Evolutionary conservation across 2,329 filamentous ascomycete genomes (phyloP), one percentile per base, ranked within the genome.

Genomic region (Exserohilum turcica): DNA sequence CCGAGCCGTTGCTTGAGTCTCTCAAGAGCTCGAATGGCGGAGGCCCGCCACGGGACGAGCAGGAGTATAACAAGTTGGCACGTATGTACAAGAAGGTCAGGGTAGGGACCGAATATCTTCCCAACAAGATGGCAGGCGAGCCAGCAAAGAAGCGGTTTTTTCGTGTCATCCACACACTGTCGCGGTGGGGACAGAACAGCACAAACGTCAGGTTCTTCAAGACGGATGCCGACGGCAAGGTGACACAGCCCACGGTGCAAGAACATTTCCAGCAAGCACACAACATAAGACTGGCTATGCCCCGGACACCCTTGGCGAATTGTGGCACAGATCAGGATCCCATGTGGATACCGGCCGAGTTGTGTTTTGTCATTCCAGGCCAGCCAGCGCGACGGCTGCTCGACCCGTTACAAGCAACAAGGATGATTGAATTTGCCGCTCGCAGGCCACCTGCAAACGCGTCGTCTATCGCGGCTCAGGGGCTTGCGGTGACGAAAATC

Each of bases 21-120:
- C 65, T 75, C 65, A 55, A 24, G 7, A 7, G 73, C 10, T 48
- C 64, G 10, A 48, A 24, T 32, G 42, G 49, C 13, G 60, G 63
- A 4, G 15, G 6, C 7, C 21, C 47, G 7, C 50, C 59, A 15
- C 2, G n/a, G 6, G 59, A 56, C n/a, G 29, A 32, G 0, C 5
- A 18, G 2, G 49, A 63, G 16, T 43, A 66, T 12, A 35, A 21
- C 5, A 60, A 52, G n/a, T 0, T 70, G 15, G 43, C 52, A 8
- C 40, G 43, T 0, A 79, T 80, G 47, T 51, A 80, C 5, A 71
- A 73, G 18, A 54, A 67, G 4, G 48, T 79, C 2, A 71, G 69
- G 4, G 59, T 81, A 5, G 67, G 67, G 35, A 76, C 74, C 0
- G 76, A 72, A 2, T 78, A 80, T 45, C 64, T 79, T 0, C 61